A percentile compares a stretch with the other conserved stretches of the same genome.
phyloP scores from a whole-genome alignment of 208 protist genomes.

The Leishmania arabica region DNA sequence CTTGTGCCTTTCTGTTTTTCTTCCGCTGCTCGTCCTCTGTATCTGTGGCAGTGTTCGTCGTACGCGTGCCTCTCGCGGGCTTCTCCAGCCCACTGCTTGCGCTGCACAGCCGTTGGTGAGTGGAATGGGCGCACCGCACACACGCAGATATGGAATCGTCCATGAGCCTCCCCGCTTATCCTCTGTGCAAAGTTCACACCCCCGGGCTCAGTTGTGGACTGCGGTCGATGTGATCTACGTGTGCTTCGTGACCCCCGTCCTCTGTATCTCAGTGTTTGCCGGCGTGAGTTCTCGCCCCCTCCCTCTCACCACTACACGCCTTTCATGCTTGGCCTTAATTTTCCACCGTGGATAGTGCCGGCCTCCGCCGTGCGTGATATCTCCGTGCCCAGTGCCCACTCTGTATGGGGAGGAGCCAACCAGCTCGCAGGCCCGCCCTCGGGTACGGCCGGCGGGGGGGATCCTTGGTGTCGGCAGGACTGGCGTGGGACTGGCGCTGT shows the following conservation, averaged over 20 bases:
- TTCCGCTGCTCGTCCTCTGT: neutral
- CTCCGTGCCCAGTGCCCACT: neutral
- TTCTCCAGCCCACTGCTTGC: neutral
- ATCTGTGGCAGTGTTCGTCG: neutral
- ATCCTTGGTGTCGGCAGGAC: neutral
- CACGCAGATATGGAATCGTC: neutral
- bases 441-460: neutral
- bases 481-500: neutral
- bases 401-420: neutral
- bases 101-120: neutral
- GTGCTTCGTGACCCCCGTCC: neutral
- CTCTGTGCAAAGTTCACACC: neutral
- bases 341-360: neutral
- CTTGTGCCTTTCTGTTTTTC: neutral
- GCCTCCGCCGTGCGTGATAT: neutral
- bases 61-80: neutral
- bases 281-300: neutral
- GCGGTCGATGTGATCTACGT: neutral
- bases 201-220: neutral
- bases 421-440: neutral
- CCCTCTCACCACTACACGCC: neutral
- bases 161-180: neutral
- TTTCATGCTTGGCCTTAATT: neutral
- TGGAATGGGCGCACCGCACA: neutral
- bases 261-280: neutral